Evolutionary conservation across 768 basidiomycete species (phyloP), one percentile per base, ranked within the genome.

Genomic region (Lentinula guzmanii): DNA sequence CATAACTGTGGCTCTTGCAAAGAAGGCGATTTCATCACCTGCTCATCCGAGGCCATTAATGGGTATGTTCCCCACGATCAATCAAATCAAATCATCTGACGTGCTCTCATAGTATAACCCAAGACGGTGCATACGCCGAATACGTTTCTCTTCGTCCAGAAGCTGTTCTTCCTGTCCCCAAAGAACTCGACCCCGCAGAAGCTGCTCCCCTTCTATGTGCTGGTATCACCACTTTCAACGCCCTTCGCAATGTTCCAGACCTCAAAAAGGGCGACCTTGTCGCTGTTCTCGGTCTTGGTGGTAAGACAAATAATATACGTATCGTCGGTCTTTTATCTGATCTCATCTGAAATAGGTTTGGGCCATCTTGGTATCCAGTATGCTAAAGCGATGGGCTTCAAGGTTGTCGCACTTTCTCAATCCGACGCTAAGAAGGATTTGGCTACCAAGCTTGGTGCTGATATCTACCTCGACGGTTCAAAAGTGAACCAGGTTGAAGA

Each of bases 351-450:
- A 5, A 1, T 15, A 55, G 53, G 53, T 55, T 7, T 55, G 15
- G 53, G 53, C 35, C 53, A 55, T 39, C 53, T 55, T 18, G 53
- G 53, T 37, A 35, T 55, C 37, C 53, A 55, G 37, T 55, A 55
- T 55, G 53, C 53, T 5, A 55, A 55, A 24, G 33, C 35, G 11
- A 55, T 55, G 53, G 53, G 53, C 39, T 55, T 41, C 53, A 55
- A 55, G 37, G 53, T 55, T 24, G 53, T 55, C 35, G 53, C 53
- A n/a, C 53, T 55, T n/a, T 55, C 53, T 21, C 53, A 55, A 41
- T 55, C 53, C 5, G 53, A 41, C 5, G 34, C 53, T 2, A 55
- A 55, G 18, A 37, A 41, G 53, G 53, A 55, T 1, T 6, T 55
- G 34, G 53, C 53, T 41, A 55, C 10, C 21, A 55, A 55, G 18